A percentile compares a stretch with the other conserved stretches of the same genome.
Evolutionary conservation across 2,329 filamentous ascomycete genomes (phyloP).

Genomic region (Sordariomycetes sp.): DNA sequence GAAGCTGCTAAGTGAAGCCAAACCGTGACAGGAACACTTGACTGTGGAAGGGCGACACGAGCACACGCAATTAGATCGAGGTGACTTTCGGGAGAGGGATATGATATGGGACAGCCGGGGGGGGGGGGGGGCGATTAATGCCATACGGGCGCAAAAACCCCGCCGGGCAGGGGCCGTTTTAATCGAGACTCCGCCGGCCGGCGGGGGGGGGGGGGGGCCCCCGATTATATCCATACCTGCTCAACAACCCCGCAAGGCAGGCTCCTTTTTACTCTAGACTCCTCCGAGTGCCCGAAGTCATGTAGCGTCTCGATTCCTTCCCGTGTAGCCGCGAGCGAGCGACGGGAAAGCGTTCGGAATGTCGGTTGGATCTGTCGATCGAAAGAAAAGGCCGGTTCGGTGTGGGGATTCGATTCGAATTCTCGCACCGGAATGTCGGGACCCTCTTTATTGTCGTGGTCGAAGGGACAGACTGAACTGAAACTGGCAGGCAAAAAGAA

Average conservation of each 20-base stretch:
- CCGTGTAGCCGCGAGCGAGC: not conserved
- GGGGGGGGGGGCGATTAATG: too few species aligned
- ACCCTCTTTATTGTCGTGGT: constrained; percentile 6
- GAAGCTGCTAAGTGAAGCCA: not conserved
- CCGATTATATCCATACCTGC: not conserved
- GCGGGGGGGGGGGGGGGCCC: too few species aligned
- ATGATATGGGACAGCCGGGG: not conserved
- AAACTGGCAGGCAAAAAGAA: constrained; percentile 5
- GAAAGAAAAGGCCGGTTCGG: not conserved
- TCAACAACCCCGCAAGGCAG: constrained; percentile 4
- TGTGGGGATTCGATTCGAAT: not conserved
- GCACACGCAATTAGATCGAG: constrained; percentile 25
- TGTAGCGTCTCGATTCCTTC: constrained; percentile 6
- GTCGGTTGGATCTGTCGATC: not conserved
- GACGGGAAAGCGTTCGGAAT: not conserved
- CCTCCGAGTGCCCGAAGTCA: constrained; percentile 5
- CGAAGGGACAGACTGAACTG: constrained; percentile 5
- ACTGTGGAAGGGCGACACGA: constrained; percentile 23
- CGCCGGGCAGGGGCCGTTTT: constrained; percentile 2
- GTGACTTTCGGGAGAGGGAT: constrained; percentile 12
- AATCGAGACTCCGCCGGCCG: not conserved
- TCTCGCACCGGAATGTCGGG: not conserved
- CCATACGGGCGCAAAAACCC: constrained; percentile 1
- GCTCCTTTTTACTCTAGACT: not conserved
- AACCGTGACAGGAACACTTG: constrained; percentile 23